Conservation (phyloP, 805 yeast species). For the Maudiozyma pseudohumilis region DNA sequence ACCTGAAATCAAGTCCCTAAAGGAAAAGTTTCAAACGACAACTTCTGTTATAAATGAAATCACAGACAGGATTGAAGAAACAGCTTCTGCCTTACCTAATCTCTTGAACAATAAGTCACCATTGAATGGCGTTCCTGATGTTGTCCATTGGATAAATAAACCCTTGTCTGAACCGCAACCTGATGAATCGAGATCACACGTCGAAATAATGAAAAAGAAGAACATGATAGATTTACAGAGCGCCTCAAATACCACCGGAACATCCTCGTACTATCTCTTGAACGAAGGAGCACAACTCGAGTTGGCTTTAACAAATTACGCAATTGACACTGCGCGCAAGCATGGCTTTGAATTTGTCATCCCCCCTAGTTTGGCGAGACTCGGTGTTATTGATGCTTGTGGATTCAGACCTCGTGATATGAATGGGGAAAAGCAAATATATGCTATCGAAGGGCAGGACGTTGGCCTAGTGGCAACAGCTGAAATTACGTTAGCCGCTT, state of each 20-base stretch:
- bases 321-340: slow-evolving; percentile 55
- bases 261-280: slow-evolving; percentile 74
- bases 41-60: slow-evolving; percentile 15
- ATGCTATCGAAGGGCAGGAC: slow-evolving; percentile 46
- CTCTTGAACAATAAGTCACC: slow-evolving; percentile 41
- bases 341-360: slow-evolving; percentile 59
- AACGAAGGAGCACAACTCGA: slow-evolving; percentile 85
- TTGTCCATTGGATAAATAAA: slow-evolving; percentile 44
- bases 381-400: slow-evolving; percentile 74
- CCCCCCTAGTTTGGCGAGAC: slow-evolving; percentile 81
- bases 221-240: slow-evolving; percentile 57
- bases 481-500: slow-evolving; percentile 85
- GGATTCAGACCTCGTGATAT: slow-evolving; percentile 92
- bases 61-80: slow-evolving; percentile 31
- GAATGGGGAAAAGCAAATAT: slow-evolving; percentile 77
- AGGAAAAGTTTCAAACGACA: slow-evolving; percentile 18
- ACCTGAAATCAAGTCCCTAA: slow-evolving; percentile 16
- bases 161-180: slow-evolving; percentile 12
- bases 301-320: slow-evolving; percentile 79
- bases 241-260: slow-evolving; percentile 70
- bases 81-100: slow-evolving; percentile 55
- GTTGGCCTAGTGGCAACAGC: slow-evolving; percentile 83
- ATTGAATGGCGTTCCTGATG: slow-evolving; percentile 29
- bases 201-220: slow-evolving; percentile 55
- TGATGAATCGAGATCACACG: slow-evolving; percentile 43